Evolutionary conservation across 2,329 filamentous ascomycete species (phyloP).

Genomic region (Ophiostoma montium): DNA sequence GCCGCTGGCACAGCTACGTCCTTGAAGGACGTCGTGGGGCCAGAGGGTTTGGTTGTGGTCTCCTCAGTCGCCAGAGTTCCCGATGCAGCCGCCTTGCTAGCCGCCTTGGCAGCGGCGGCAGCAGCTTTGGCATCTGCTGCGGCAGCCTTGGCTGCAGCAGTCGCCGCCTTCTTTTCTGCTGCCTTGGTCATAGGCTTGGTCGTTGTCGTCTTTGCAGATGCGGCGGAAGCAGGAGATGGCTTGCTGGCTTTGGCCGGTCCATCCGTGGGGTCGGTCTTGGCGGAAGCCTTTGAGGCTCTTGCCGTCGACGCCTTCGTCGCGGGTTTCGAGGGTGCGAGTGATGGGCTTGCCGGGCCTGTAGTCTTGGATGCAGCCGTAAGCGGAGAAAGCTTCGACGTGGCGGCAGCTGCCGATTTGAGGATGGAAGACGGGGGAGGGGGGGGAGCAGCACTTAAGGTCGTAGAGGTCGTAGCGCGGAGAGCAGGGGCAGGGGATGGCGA

Average conservation of each 20-base stretch:
- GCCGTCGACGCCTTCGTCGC: not conserved
- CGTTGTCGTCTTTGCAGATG: conserved; percentile 19
- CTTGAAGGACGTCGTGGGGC: conserved; percentile 15
- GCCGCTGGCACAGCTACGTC: conserved; percentile 14
- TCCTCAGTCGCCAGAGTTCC: not conserved
- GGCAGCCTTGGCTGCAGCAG: conserved; percentile 4
- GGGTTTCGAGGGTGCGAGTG: not conserved
- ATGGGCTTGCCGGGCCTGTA: not conserved
- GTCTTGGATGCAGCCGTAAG: conserved; percentile 1
- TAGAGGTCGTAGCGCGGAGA: conserved; percentile 7
- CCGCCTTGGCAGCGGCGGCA: conserved; percentile 10
- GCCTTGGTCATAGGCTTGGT: conserved; percentile 18
- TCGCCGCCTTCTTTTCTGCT: conserved; percentile 2
- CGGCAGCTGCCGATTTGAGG: not conserved
- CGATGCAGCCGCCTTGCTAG: conserved; percentile 4
- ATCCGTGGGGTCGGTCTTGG: conserved; percentile 1
- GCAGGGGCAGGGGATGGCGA: conserved; percentile 21
- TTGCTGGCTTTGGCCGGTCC: conserved; percentile 11
- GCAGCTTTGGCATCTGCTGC: conserved; percentile 9
- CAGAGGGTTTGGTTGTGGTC: conserved; percentile 7
- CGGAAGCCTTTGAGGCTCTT: not conserved
- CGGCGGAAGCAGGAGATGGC: conserved; percentile 9
- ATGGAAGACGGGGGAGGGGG: not conserved
- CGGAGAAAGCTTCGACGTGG: not conserved
- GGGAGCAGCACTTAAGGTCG: conserved; percentile 1